phyloP scores from a whole-genome alignment of 225 moss, liverwort and hornwort genomes.

The Pleurozium schreberi region DNA sequence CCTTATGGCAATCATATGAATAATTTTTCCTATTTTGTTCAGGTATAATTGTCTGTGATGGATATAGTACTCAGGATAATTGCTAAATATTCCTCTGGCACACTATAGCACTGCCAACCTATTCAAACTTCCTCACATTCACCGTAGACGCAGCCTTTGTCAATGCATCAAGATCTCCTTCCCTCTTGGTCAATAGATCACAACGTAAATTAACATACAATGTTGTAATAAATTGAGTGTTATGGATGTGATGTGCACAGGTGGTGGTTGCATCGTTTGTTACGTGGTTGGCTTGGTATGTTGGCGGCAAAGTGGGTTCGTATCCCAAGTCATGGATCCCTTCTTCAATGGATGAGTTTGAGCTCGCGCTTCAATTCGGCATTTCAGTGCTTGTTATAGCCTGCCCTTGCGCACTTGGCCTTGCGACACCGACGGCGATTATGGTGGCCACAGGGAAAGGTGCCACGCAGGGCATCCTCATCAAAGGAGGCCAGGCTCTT shows the following conservation, averaged over 20 bases:
- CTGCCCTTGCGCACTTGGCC: slow-evolving; percentile 95
- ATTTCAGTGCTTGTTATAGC: slow-evolving; percentile 95
- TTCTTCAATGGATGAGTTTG: slow-evolving; percentile 88
- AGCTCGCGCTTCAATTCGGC: slow-evolving; percentile 94
- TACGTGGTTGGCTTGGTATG: slow-evolving; percentile 88
- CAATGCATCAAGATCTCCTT: not conserved
- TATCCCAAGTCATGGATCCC: slow-evolving; percentile 89
- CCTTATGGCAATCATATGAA: not conserved
- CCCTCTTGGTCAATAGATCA: not conserved
- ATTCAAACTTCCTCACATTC: not conserved
- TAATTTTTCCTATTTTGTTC: not conserved
- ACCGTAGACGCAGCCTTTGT: not conserved
- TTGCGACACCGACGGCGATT: slow-evolving; percentile 96
- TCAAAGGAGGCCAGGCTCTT: slow-evolving; percentile 93
- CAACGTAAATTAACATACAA: not conserved
- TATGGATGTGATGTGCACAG: slow-evolving; percentile 6
- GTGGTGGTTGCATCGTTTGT: slow-evolving; percentile 59
- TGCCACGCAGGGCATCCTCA: slow-evolving; percentile 91
- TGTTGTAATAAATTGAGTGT: not conserved
- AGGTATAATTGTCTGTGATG: not conserved
- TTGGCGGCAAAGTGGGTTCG: slow-evolving; percentile 47
- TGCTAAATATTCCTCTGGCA: not conserved
- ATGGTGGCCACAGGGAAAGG: slow-evolving; percentile 99
- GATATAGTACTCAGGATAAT: not conserved
- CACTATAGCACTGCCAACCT: not conserved